phyloP scores from a whole-genome alignment of 2,329 filamentous ascomycete species.

The Xylariaceae sp. region DNA sequence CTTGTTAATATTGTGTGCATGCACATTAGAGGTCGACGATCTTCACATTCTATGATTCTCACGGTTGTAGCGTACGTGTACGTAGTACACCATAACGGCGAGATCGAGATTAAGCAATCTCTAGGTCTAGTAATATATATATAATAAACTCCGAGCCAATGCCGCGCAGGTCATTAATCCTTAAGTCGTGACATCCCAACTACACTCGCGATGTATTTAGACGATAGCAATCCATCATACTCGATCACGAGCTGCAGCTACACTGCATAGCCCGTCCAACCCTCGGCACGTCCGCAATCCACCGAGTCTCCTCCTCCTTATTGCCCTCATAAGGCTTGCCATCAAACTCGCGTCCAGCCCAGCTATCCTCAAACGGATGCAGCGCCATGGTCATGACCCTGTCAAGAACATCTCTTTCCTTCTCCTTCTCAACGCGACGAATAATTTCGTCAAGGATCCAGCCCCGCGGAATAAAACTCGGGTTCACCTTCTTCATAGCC shows the following conservation, averaged over 20 bases:
- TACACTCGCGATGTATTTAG: background rate
- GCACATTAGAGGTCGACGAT: no score
- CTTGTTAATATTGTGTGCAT: no score
- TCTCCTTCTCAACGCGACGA: conserved; percentile 81
- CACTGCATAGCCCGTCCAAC: conserved; percentile 85
- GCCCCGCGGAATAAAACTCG: conserved; percentile 87
- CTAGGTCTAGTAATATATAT: background rate
- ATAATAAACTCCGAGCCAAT: background rate
- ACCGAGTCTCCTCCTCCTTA: conserved; percentile 77
- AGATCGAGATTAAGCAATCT: no score
- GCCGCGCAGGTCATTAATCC: no score
- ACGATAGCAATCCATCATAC: background rate
- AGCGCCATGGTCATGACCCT: conserved; percentile 83
- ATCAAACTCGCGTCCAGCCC: conserved; percentile 62
- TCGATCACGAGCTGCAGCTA: conserved; percentile 81
- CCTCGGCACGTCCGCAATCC: conserved; percentile 84
- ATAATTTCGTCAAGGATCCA: conserved; percentile 97
- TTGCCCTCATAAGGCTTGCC: conserved; percentile 63
- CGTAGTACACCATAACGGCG: background rate
- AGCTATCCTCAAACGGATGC: conserved; percentile 82
- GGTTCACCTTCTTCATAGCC: conserved; percentile 87
- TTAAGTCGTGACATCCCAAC: no score
- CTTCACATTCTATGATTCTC: no score
- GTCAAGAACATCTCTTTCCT: conserved; percentile 79
- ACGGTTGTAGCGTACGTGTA: no score